Conservation (phyloP, 1,284 basidiomycete species). For the Boletellus sp. region DNA sequence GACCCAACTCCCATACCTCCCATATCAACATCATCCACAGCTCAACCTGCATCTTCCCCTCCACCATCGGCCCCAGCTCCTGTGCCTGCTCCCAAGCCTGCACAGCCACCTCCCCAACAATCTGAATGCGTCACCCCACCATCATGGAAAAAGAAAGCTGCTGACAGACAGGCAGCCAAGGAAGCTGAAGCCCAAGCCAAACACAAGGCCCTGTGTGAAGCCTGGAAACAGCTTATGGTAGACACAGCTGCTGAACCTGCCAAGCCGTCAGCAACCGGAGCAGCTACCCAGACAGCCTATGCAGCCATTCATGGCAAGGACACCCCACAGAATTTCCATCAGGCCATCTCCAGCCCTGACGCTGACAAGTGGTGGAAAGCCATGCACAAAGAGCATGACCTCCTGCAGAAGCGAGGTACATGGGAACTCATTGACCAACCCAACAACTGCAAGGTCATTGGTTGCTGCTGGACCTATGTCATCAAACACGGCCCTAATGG, state of each 20-base stretch:
- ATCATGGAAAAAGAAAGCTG: background rate
- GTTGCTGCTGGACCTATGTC: conserved; percentile 35
- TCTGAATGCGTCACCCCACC: background rate
- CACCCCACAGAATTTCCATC: background rate
- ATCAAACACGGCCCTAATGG: conserved; percentile 36
- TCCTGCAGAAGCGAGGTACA: conserved; percentile 20
- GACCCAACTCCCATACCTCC: background rate
- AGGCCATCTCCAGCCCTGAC: conserved; percentile 1
- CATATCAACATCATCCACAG: background rate
- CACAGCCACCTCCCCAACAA: background rate
- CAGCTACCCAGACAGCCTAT: background rate
- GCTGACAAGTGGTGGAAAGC: conserved; percentile 28
- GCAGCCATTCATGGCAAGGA: background rate
- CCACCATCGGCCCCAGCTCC: background rate
- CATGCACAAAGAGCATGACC: conserved; percentile 28
- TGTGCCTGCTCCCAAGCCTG: too few relatives aligned
- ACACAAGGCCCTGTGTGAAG: background rate
- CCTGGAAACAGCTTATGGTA: background rate
- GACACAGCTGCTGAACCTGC: background rate
- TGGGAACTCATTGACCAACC: conserved; percentile 28
- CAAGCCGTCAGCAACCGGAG: background rate
- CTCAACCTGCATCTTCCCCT: background rate
- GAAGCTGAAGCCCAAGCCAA: background rate
- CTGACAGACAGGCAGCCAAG: background rate
- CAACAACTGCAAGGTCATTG: conserved; percentile 22